Evolutionary conservation across 345 rosid species (phyloP).

Genomic region (Alliaria petiolata): DNA sequence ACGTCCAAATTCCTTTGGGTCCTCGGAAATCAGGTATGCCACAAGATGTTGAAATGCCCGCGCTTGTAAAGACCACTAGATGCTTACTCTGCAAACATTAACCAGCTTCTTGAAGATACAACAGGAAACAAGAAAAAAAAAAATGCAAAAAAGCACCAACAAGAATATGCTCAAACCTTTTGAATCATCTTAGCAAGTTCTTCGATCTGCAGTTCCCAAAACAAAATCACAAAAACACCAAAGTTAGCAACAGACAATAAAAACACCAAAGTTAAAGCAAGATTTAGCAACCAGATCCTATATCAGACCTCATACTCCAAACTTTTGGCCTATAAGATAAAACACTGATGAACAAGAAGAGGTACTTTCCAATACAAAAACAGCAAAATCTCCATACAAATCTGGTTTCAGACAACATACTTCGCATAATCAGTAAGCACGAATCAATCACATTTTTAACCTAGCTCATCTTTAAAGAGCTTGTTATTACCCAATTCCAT

Average conservation of each 20-base stretch:
- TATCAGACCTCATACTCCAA: background rate
- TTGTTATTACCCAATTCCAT: background rate
- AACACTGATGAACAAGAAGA: too few species aligned
- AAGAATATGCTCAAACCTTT: constrained; percentile 37
- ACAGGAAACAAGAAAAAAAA: background rate
- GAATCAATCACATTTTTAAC: background rate
- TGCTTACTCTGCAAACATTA: constrained; percentile 91
- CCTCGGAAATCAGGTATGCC: constrained; percentile 98
- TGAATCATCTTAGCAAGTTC: constrained; percentile 51
- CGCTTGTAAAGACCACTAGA: constrained; percentile 96
- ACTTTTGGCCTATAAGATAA: background rate
- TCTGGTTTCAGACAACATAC: too few species aligned
- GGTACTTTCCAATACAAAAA: too few species aligned
- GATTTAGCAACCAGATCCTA: background rate
- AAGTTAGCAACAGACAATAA: background rate
- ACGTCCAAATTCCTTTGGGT: constrained; percentile 96
- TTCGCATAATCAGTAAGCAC: too few species aligned
- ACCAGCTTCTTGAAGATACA: constrained; percentile 30
- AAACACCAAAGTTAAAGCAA: background rate
- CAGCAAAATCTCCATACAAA: too few species aligned
- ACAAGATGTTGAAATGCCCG: constrained; percentile 97
- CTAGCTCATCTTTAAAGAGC: too few species aligned
- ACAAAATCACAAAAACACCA: constrained; percentile 17
- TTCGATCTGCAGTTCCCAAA: constrained; percentile 46
- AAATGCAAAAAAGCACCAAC: background rate